Conservation (phyloP, 2,329 filamentous ascomycete genomes). For the Trichoderma guizhouense region DNA sequence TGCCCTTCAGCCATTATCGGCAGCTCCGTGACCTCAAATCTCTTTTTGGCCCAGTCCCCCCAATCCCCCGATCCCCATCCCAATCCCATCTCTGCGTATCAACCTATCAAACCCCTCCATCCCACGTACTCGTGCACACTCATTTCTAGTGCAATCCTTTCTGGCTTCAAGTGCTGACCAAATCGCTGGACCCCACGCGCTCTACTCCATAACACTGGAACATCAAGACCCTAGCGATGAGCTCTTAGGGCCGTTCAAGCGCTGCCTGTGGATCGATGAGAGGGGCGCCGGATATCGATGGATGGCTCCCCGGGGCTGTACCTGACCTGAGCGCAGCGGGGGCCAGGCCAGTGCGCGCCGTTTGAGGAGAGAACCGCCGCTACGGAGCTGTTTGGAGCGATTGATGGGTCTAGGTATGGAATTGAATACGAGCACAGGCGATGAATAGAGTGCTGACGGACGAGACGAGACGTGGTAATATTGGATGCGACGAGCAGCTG, state of each 20-base stretch:
- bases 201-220: too few relatives aligned
- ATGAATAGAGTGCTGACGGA: not conserved
- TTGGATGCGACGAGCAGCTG: not conserved
- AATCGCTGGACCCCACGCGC: not conserved
- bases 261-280: not conserved
- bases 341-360: not conserved
- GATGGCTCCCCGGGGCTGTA: conserved; percentile 2
- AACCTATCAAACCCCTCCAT: not conserved
- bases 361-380: not conserved
- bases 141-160: not conserved
- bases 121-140: not conserved
- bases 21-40: not conserved
- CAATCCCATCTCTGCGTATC: not conserved
- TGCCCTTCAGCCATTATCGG: not conserved
- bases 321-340: not conserved
- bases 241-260: not conserved
- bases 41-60: not conserved
- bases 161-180: not conserved
- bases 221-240: not conserved
- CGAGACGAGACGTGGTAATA: not conserved
- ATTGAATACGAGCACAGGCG: not conserved
- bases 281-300: not conserved
- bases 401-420: not conserved
- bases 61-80: not conserved
- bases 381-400: not conserved